Percentiles rank a stretch among this genome's conserved stretches.
phyloP scores from a whole-genome alignment of 78 protist species.

The Andalucia godoyi region DNA sequence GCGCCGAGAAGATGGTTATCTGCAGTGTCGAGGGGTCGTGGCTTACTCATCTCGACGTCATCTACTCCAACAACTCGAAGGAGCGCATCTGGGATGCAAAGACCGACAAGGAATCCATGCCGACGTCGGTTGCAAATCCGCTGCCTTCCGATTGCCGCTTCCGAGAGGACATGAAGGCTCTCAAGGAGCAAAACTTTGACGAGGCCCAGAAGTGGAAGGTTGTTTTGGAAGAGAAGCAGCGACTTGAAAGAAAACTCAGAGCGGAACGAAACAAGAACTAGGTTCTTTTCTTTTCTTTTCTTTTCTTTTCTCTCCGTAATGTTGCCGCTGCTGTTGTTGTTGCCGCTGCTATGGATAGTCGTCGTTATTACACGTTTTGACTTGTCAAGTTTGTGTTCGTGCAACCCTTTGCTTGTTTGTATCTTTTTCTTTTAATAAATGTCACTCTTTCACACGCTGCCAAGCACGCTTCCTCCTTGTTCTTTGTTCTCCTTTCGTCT shows the following conservation, averaged over 20 bases:
- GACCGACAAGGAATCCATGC: conserved; percentile 9
- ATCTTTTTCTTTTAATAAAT: no score
- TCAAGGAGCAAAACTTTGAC: conserved; percentile 24
- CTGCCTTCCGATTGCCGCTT: conserved; percentile 33
- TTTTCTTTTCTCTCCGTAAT: no score
- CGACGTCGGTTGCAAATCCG: not conserved
- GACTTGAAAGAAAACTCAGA: conserved; percentile 14
- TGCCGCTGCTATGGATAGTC: no score
- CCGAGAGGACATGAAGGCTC: conserved; percentile 26
- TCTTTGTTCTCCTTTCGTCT: no score
- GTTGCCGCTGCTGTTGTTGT: no score
- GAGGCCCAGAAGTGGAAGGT: conserved; percentile 32
- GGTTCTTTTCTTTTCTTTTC: no score
- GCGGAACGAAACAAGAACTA: conserved; percentile 19
- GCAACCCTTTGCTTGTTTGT: no score
- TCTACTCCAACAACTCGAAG: not conserved
- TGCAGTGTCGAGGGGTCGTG: conserved; percentile 32
- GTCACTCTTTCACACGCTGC: no score
- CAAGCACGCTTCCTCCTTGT: no score
- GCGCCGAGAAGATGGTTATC: conserved; percentile 4
- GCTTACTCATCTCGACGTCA: conserved; percentile 24
- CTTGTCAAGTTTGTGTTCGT: no score
- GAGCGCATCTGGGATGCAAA: conserved; percentile 32
- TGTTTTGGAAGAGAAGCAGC: conserved; percentile 28
- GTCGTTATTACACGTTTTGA: no score